Evolutionary conservation across 1,139 yeast genomes (phyloP), one percentile per base, ranked within the genome.

Genomic region (Geotrichum aggregatum): DNA sequence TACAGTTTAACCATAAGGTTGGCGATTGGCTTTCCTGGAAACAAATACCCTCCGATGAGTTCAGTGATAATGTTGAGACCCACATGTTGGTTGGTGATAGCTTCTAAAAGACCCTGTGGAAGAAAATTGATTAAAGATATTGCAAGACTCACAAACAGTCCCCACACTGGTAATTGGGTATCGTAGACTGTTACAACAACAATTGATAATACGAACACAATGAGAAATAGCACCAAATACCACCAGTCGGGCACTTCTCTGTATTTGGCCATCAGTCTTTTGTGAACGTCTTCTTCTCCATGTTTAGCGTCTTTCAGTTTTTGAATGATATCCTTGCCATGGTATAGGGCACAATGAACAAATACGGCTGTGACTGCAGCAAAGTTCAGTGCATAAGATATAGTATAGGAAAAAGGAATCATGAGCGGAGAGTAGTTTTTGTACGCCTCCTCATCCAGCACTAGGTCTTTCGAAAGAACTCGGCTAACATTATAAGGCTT

Each of bases 281-380:
- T 71, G 65, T 77, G 83, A n/a, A 57, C 48, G 42, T 55, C 55
- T 33, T 52, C 54, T 3, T 43, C 52, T 3, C 54, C 54, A 39
- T 52, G 54, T 10, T 47, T 26, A 1, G 51, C 50, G 31, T 52
- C 54, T 14, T 34, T 35, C 2, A 52, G 49, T 22, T 52, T 52
- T 3, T 40, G 34, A 11, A 54, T 38, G 39, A 78, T 77, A 65
- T 79, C 82, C 36, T 73, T 74, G 67, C 63, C 60, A 38, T 57
- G 55, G 18, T 66, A 69, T 59, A 78, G 79, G n/a, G 71, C 66
- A 52, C 77, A 63, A 26, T 78, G 73, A 35, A 80, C 77, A 36
- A 75, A 71, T 52, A 76, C 75, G 10, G 79, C 63, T n/a, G 83
- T 83, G 64, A 78, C 79, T 56, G 78, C 69, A 54, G 77, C 71